Conservation (phyloP, 139 green algal species). For the Edaphochlamys debaryana region DNA sequence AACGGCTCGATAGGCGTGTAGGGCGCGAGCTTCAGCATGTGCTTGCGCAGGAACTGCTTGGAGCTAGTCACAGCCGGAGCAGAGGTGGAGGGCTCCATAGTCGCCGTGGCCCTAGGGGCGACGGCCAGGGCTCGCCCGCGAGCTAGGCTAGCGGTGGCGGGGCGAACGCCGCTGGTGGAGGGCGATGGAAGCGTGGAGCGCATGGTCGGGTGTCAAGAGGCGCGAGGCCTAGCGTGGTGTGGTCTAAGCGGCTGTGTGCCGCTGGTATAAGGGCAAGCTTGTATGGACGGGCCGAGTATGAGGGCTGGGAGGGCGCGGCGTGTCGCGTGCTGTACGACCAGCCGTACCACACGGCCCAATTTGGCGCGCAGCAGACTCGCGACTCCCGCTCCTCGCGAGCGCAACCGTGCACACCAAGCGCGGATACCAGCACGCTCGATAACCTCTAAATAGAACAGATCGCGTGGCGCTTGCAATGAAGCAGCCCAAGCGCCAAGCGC, state of each 20-base stretch:
- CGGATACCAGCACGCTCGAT: no score
- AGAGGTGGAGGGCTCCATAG: slow-evolving; percentile 32
- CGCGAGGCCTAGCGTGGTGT: neutral
- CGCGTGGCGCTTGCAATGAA: no score
- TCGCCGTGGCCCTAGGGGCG: neutral
- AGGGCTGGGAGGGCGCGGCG: no score
- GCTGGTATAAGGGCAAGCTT: neutral
- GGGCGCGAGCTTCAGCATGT: slow-evolving; percentile 89
- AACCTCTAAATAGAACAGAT: no score
- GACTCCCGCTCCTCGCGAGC: no score
- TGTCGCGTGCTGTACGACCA: no score
- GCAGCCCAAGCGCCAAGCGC: no score
- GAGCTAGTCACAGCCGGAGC: neutral
- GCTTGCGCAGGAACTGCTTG: slow-evolving; percentile 84
- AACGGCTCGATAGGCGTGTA: slow-evolving; percentile 99
- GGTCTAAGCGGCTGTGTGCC: no score
- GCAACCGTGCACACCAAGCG: no score
- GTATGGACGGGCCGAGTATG: neutral
- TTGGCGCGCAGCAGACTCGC: no score
- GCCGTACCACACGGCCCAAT: no score
- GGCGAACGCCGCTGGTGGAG: neutral
- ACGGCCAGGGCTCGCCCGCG: neutral
- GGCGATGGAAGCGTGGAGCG: neutral
- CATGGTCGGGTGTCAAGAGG: neutral
- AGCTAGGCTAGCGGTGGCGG: no score